These are phyloP conservation scores for Bjerkandera adusta DNA, from an alignment of 1,284 basidiomycete genomes.

Conservation along the genomic window DNA sequence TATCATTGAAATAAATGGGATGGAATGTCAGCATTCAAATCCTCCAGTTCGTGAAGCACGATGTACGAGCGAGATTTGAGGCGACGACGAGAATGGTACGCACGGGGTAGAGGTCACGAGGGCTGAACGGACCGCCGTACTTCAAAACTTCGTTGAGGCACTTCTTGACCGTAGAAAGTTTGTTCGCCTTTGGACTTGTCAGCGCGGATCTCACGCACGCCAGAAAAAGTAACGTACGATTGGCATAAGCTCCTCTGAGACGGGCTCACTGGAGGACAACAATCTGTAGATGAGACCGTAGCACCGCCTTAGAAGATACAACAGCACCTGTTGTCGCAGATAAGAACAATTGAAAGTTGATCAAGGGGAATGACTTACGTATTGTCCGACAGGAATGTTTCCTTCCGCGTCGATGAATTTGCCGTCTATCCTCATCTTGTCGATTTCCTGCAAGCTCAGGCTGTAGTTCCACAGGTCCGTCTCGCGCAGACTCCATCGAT, in stretches of 20 bases:
- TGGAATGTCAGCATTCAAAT: not conserved
- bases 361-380: slow-evolving; percentile 50
- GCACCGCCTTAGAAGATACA: slow-evolving; percentile 92
- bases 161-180: slow-evolving; percentile 91
- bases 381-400: slow-evolving; percentile 88
- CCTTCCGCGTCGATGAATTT: slow-evolving; percentile 97
- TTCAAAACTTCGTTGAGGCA: slow-evolving; percentile 97
- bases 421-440: slow-evolving; percentile 95
- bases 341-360: not conserved
- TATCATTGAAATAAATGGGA: slow-evolving; percentile 28
- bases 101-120: slow-evolving; percentile 95
- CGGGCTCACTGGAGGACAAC: slow-evolving; percentile 96
- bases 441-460: slow-evolving; percentile 92
- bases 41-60: not conserved
- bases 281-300: slow-evolving; percentile 95
- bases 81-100: slow-evolving; percentile 27
- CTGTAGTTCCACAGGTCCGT: slow-evolving; percentile 97
- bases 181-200: slow-evolving; percentile 69
- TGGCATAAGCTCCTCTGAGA: slow-evolving; percentile 98
- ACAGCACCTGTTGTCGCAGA: slow-evolving; percentile 61
- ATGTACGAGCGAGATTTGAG: not conserved
- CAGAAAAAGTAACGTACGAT: slow-evolving; percentile 56
- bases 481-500: slow-evolving; percentile 96
- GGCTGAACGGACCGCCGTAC: slow-evolving; percentile 92
- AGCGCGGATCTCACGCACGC: not conserved